These are phyloP conservation scores for Globisporangium spinosum DNA, from an alignment of 352 stramenopile species.

Conservation along the genomic window DNA sequence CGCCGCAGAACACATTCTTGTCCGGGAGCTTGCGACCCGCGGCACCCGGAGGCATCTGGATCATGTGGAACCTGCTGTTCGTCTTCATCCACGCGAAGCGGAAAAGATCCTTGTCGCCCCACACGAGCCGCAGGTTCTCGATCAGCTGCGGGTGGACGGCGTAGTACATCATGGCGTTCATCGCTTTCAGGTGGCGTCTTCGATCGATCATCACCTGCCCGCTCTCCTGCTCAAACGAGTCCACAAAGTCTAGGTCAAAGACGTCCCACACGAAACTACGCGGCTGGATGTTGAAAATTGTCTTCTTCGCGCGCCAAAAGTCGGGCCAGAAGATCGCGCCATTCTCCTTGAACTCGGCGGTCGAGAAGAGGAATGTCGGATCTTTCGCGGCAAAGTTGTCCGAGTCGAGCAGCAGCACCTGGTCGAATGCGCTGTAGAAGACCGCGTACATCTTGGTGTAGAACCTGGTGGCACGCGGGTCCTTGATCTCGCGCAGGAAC, in stretches of 20 bases:
- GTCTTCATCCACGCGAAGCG: slow-evolving; percentile 78
- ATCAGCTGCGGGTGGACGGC: slow-evolving; percentile 35
- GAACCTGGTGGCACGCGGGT: slow-evolving; percentile 43
- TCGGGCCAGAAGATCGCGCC: slow-evolving; percentile 82
- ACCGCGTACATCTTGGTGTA: slow-evolving; percentile 75
- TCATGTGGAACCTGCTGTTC: slow-evolving; percentile 54
- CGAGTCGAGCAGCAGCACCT: slow-evolving; percentile 70
- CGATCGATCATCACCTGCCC: slow-evolving; percentile 70
- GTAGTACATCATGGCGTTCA: slow-evolving; percentile 73
- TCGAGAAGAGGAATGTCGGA: slow-evolving; percentile 64
- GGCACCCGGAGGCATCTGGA: slow-evolving; percentile 39
- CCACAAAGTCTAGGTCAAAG: slow-evolving; percentile 47
- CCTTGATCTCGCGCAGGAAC: slow-evolving; percentile 65
- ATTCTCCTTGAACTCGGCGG: slow-evolving; percentile 31
- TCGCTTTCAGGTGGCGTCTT: slow-evolving; percentile 30
- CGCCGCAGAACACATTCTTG: slow-evolving; percentile 63
- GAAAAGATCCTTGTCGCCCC: slow-evolving; percentile 81
- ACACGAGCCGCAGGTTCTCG: slow-evolving; percentile 49
- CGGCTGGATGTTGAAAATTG: slow-evolving; percentile 74
- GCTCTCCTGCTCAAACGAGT: slow-evolving; percentile 80
- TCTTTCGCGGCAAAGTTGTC: slow-evolving; percentile 73
- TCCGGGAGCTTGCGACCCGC: slow-evolving; percentile 40
- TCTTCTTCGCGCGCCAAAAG: slow-evolving; percentile 63
- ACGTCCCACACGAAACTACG: slow-evolving; percentile 69
- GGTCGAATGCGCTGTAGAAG: slow-evolving; percentile 72